These are phyloP conservation scores for Camelina neglecta DNA, from an alignment of 345 rosid species.

Conservation along the genomic window DNA sequence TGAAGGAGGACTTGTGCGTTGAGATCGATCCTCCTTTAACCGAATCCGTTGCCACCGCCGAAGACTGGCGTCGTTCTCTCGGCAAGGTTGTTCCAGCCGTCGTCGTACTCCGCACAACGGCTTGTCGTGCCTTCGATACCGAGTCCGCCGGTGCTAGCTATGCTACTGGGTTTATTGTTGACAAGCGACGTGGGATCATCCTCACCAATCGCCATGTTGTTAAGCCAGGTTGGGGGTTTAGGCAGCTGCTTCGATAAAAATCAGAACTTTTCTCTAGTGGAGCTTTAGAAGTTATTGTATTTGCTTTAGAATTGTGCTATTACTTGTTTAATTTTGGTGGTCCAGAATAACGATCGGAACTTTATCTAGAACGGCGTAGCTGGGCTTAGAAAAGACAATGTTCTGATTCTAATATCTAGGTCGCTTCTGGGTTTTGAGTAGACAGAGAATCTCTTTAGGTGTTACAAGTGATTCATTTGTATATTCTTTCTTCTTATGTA, in stretches of 20 bases:
- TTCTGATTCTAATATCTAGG: constrained; percentile 15
- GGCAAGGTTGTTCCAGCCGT: constrained; percentile 84
- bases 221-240: constrained; percentile 56
- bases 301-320: constrained; percentile 7
- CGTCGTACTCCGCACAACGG: constrained; percentile 81
- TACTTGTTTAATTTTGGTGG: constrained; percentile 28
- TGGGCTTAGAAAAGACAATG: background rate
- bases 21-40: constrained; percentile 65
- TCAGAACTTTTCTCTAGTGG: background rate
- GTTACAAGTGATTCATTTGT: constrained; percentile 7
- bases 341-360: constrained; percentile 4
- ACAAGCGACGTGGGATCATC: constrained; percentile 86
- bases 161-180: constrained; percentile 93
- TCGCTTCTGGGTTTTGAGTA: constrained; percentile 7
- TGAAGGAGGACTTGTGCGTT: constrained; percentile 65
- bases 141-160: constrained; percentile 75
- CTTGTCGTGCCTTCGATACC: constrained; percentile 92
- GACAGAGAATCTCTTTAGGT: constrained; percentile 4
- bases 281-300: constrained; percentile 7
- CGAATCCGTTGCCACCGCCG: constrained; percentile 70
- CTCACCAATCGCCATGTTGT: constrained; percentile 98
- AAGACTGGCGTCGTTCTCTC: constrained; percentile 86
- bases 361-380: background rate
- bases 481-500: constrained; percentile 38
- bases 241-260: too few relatives aligned